Evolutionary conservation across 78 protist species (phyloP), one percentile per base, ranked within the genome.

Genomic region (Tieghemostelium lacteum): DNA sequence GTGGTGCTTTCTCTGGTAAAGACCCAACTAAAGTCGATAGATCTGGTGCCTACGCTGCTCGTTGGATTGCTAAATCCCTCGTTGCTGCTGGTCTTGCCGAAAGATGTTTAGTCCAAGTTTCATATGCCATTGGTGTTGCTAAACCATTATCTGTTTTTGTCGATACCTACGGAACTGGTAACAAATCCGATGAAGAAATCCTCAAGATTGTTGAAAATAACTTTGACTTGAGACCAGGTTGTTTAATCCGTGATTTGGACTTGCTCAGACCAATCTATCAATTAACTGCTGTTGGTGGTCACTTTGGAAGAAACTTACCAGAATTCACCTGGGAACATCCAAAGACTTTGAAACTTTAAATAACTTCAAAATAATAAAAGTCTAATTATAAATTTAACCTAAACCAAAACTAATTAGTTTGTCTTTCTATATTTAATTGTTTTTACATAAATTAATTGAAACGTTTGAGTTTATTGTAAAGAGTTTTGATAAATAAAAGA

Each of bases 1-100:
- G 99, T 34, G 99, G 99, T 67, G 99, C 99, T 66, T 99, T 99
- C 99, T 98, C 99, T 29, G 99, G 99, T 70, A 99, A 99, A 98
- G 99, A 99, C 95, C 97, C 97, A 55, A 86, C 99, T 92, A 99
- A 99, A 98, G 99, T 99, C 76, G 99, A 99, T 87, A 98, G 99
- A 52, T 98, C 99, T 6, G 99, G 99, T 22, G 98, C 99, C 65
- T 99, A 99, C 94, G 98, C 98, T n/a, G 98, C 99, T 45, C 96
- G 99, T 50, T 98, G 99, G 99, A 96, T 99, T 70, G 99, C 99
- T 88, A 98, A 98, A 97, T 98, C 99, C 37, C 55, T 99, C 36
- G 99, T 99, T 24, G 96, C 95, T 28, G 98, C 98, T 50, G 98
- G 97, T 52, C 95, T 99, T 3, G 92, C 94, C 75, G 49, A 74